These are phyloP conservation scores for Neurospora tetraspora DNA, from an alignment of 495 filamentous ascomycete species.

Conservation along the genomic window DNA sequence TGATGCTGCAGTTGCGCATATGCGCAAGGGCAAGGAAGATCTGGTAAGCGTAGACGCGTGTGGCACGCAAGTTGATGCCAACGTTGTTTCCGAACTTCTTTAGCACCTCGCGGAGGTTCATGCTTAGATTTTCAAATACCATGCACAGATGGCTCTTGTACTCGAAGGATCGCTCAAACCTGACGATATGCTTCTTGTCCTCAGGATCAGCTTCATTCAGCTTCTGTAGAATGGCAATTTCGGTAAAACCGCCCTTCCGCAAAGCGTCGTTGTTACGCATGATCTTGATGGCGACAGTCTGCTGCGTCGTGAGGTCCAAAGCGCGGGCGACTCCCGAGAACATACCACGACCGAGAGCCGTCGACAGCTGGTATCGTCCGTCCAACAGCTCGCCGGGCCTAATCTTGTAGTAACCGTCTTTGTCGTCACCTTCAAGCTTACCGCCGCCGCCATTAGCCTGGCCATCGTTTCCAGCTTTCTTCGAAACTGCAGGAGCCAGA, in stretches of 20 bases:
- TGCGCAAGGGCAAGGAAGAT: conserved; percentile 83
- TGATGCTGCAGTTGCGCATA: conserved; percentile 80
- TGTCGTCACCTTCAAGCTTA: conserved; percentile 88
- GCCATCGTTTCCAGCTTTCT: conserved; percentile 27
- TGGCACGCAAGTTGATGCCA: conserved; percentile 78
- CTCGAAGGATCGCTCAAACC: conserved; percentile 77
- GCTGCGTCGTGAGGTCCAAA: conserved; percentile 61
- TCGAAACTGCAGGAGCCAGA: conserved; percentile 42
- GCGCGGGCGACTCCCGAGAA: conserved; percentile 93
- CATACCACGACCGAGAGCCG: conserved; percentile 87
- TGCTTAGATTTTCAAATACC: conserved; percentile 89
- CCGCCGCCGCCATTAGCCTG: conserved; percentile 48
- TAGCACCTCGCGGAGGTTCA: conserved; percentile 89
- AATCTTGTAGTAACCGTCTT: conserved; percentile 91
- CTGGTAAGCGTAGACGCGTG: conserved; percentile 82
- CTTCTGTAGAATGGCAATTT: conserved; percentile 82
- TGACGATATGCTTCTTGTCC: conserved; percentile 86
- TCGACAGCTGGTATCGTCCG: conserved; percentile 75
- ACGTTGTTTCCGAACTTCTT: conserved; percentile 94
- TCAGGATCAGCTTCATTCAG: conserved; percentile 75
- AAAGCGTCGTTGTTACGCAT: conserved; percentile 91
- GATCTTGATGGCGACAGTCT: conserved; percentile 81
- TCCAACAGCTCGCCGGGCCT: conserved; percentile 83
- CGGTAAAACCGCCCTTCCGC: conserved; percentile 86
- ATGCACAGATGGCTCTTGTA: conserved; percentile 94